These are phyloP conservation scores for Panus rudis DNA, from an alignment of 768 basidiomycete genomes.

Conservation along the genomic window DNA sequence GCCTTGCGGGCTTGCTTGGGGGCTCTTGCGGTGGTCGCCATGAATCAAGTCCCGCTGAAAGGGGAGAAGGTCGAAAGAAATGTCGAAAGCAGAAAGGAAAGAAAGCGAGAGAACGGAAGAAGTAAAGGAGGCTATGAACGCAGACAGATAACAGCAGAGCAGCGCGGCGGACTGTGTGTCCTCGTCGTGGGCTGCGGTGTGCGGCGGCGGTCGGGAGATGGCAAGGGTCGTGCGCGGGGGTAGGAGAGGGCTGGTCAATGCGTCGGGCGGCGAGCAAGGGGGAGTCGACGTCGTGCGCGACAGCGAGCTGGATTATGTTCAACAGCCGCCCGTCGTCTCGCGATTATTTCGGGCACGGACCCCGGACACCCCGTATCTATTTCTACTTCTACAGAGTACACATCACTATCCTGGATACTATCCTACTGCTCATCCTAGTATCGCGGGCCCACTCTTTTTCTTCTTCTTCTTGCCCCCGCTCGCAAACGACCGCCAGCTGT, in stretches of 20 bases:
- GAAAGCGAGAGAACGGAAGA: constrained; percentile 23
- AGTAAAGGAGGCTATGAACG: constrained; percentile 19
- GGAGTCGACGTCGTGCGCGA: background rate
- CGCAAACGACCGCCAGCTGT: constrained; percentile 74
- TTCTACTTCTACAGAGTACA: background rate
- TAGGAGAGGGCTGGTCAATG: background rate
- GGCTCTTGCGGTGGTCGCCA: constrained; percentile 63
- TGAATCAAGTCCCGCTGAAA: constrained; percentile 25
- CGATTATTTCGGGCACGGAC: constrained; percentile 6
- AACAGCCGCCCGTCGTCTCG: too few relatives aligned
- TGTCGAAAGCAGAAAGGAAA: constrained; percentile 17
- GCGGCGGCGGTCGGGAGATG: background rate
- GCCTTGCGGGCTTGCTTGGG: constrained; percentile 58
- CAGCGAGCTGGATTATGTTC: background rate
- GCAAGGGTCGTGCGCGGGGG: background rate
- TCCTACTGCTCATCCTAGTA: constrained; percentile 18
- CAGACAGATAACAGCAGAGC: constrained; percentile 15
- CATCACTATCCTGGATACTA: background rate
- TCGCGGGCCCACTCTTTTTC: constrained; percentile 52
- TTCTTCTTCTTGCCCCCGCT: constrained; percentile 76
- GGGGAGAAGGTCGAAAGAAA: constrained; percentile 13
- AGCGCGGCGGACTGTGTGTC: constrained; percentile 3
- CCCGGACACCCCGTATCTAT: constrained; percentile 5
- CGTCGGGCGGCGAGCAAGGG: background rate
- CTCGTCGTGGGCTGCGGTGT: background rate